Percentiles rank a stretch among this genome's conserved stretches.
phyloP scores from a whole-genome alignment of 441 rosid species.

The Isatis lusitanica region DNA sequence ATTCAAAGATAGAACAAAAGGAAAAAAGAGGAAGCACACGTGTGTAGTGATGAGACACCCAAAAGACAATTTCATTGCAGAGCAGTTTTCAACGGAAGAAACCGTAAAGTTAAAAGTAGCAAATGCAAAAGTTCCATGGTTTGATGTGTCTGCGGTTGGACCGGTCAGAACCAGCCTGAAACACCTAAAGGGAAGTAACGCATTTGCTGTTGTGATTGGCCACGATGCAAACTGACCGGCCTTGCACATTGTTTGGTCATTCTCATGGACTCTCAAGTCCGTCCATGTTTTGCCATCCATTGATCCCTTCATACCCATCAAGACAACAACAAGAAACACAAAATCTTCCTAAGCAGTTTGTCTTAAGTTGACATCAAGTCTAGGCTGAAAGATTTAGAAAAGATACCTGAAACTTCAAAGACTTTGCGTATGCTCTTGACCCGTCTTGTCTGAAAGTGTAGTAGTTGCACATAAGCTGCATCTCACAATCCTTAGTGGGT shows the following conservation, averaged over 20 bases:
- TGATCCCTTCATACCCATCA: slow-evolving; percentile 62
- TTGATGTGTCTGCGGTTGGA: slow-evolving; percentile 66
- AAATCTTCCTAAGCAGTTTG: slow-evolving; percentile 1
- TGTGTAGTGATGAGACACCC: not conserved
- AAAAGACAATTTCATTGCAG: slow-evolving; percentile 5
- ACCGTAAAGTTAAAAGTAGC: slow-evolving; percentile 94
- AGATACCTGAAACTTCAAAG: slow-evolving; percentile 88
- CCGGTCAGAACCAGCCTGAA: slow-evolving; percentile 75
- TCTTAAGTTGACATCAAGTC: not conserved
- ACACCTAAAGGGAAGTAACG: slow-evolving; percentile 79
- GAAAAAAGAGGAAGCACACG: not conserved
- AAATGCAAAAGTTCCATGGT: slow-evolving; percentile 84
- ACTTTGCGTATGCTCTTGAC: slow-evolving; percentile 70
- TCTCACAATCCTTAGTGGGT: not conserved
- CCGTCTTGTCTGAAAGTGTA: slow-evolving; percentile 95
- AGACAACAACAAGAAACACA: not conserved
- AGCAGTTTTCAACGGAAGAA: slow-evolving; percentile 52
- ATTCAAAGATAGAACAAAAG: slow-evolving; percentile 14
- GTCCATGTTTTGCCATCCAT: slow-evolving; percentile 78
- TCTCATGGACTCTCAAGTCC: slow-evolving; percentile 66
- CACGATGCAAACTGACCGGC: slow-evolving; percentile 90
- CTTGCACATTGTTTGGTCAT: slow-evolving; percentile 80
- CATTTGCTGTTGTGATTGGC: slow-evolving; percentile 68
- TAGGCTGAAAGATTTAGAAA: not conserved
- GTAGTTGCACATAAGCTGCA: slow-evolving; percentile 97